Evolutionary conservation across 306 rosid species (phyloP).

Genomic region (Dalbergia oliveri): DNA sequence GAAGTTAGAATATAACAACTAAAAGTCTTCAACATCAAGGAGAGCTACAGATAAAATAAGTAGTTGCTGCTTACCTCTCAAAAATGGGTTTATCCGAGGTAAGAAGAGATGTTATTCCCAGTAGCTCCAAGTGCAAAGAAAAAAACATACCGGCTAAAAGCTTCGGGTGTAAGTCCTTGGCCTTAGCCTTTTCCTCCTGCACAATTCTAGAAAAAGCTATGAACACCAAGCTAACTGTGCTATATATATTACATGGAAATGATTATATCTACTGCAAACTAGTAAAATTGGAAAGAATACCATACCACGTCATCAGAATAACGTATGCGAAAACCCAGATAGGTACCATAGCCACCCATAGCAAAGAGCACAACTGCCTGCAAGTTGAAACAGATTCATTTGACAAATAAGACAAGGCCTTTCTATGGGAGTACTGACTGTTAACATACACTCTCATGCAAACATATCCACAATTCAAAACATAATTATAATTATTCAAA

Average conservation of each 20-base stretch:
- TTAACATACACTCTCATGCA: no score
- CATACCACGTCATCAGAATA: constrained; percentile 76
- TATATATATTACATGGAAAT: not conserved
- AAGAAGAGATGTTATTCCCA: constrained; percentile 85
- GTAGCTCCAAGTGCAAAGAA: constrained; percentile 95
- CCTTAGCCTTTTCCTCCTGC: constrained; percentile 88
- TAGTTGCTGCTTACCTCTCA: constrained; percentile 64
- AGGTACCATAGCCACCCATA: constrained; percentile 98
- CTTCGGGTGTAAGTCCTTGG: constrained; percentile 97
- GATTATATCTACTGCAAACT: not conserved
- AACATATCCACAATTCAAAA: no score
- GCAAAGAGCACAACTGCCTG: constrained; percentile 97
- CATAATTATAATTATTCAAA: no score
- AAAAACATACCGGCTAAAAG: constrained; percentile 95
- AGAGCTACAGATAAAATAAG: not conserved
- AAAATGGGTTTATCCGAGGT: constrained; percentile 88
- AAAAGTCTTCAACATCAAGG: not conserved
- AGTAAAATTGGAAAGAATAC: not conserved
- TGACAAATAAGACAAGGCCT: not conserved
- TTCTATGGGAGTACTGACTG: not conserved
- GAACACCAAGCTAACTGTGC: not conserved
- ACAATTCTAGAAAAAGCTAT: constrained; percentile 13
- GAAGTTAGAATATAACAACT: not conserved
- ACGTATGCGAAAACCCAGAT: constrained; percentile 86
- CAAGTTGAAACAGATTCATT: constrained; percentile 7